Base-by-base conservation (phyloP, 768 basidiomycete genomes). In the Asterophora lycoperdoides region DNA sequence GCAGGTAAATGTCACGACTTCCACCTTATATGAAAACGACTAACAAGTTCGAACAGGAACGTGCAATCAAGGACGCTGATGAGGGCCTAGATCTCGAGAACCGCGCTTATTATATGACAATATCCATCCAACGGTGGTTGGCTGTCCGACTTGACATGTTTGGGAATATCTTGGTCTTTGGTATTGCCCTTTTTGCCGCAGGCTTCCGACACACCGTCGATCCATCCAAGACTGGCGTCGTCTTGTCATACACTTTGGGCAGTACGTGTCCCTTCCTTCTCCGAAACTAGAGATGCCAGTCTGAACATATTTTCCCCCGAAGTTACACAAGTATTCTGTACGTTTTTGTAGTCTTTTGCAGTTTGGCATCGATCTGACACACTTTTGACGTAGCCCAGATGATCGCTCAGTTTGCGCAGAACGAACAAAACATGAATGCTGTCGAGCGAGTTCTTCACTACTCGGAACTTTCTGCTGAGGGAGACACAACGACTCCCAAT, bases 401-500 rank as follows among this genome's bases (percentile, higher is more conserved):
- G 63, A 70, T 83, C 14, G 65, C 74, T 0, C 69, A 74, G 23
- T 83, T 78, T 56, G 80, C 82, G 4, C 68, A 72, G 53, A 81
- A 76, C 47, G 82, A 84, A 59, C 80, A 84, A 59, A 81, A 82
- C 60, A 84, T 86, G 78, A 86, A 86, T 57, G 77, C 81, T 0
- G 83, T 83, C 10, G 85, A 88, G 60, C 77, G 85, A 11, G 70
- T 87, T 2, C 64, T 83, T 20, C 76, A 84, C 37, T 90, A 88
- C 62, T 73, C 77, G 5, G 73, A 83, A 33, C 72, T 92, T 2
- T 70, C 72, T 0, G 52, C 73, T 0, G 86, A 89, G 61, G 84
- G 79, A 5, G 68, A 58, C 13, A 44, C 60, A 1, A 62, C 63
- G 2, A 72, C 65, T 9, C 62, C 72, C 5, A 60, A 73, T 26